Base-by-base conservation (phyloP, 495 filamentous ascomycete species). In the Daldinia grandis region DNA sequence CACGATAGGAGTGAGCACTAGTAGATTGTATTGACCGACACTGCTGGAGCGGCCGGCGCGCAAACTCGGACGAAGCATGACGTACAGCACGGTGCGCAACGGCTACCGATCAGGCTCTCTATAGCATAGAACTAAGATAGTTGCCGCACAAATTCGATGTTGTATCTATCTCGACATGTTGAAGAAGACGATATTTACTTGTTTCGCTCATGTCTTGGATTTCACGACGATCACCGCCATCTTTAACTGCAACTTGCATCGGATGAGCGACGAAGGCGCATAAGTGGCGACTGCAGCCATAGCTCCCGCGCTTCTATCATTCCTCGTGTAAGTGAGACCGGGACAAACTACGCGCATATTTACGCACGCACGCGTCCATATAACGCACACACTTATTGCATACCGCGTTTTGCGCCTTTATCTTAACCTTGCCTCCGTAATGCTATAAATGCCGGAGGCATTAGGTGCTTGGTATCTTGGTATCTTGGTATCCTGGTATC, bases 1-100 rank as follows among this genome's bases (percentile, higher is more conserved):
- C 65, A 68, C 25, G 33, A 50, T 68, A 54, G 7, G 50, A 69
- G 70, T 73, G 70, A 73, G 70, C 70, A 68, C 70, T 73, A 73
- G 70, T 38, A 64, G 56, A 47, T 56, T 40, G 53, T 62, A 35
- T 73, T 65, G 57, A 68, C 70, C 61, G 50, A 65, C 60, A 58
- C 10, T 53, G 50, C 62, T 47, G 37, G 40, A 55, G 55, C 37
- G 38, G 53, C 33, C 44, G 51, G 47, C 37, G 30, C 19, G 49
- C 38, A 38, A 37, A n/a, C 37, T 50, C 49, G 25, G 42, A 55
- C 56, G 56, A 62, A 62, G 60, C 33, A 65, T 65, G 70, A 73
- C 64, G 64, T 68, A 62, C 35, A 7, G 27, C 54, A 56, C 30
- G n/a, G 30, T 56, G 27, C n/a, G 53, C 30, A 37, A 30, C 53